Evolutionary conservation across 768 basidiomycete species (phyloP).

Genomic region (Tephrocybe sp.): DNA sequence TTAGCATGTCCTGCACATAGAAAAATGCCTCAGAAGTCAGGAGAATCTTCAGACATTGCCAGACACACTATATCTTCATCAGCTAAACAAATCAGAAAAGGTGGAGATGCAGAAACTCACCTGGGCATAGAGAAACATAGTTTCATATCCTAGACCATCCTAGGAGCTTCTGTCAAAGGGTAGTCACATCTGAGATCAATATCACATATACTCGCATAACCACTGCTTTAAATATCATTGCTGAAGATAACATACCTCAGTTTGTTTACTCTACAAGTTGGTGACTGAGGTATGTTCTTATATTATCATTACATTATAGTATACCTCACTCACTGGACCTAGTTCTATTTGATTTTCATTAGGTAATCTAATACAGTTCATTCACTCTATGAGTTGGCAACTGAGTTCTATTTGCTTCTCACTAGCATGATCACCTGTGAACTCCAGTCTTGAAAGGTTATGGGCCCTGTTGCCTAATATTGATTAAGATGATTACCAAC

Average conservation of each 20-base stretch:
- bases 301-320: not conserved
- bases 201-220: not conserved
- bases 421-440: not conserved
- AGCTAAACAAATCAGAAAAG: no score
- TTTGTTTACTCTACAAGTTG: not conserved
- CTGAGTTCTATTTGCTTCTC: not conserved
- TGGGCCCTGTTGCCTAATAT: not conserved
- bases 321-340: not conserved
- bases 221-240: not conserved
- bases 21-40: no score
- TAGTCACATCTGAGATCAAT: no score
- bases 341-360: not conserved
- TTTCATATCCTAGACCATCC: no score
- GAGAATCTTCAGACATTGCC: no score
- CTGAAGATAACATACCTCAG: not conserved
- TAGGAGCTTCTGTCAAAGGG: no score
- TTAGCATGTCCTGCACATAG: no score
- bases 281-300: constrained; percentile 1
- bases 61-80: no score
- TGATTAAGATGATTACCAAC: not conserved
- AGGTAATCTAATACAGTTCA: not conserved
- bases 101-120: no score
- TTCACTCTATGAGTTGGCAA: not conserved
- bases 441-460: not conserved
- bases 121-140: no score